Conservation (phyloP, 345 rosid species). For the Salix exigua region DNA sequence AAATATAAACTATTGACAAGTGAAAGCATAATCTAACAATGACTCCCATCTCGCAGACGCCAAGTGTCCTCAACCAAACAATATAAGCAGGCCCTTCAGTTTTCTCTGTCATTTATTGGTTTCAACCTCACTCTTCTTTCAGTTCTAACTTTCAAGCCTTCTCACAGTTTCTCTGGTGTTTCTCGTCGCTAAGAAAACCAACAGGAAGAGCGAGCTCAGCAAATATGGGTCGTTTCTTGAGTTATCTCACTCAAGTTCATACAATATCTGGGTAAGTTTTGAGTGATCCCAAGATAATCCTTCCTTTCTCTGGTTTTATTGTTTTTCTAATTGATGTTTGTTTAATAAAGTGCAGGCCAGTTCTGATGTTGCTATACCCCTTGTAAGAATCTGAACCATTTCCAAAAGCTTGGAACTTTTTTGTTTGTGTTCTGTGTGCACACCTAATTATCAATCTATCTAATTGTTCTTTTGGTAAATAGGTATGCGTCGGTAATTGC, state of each 20-base stretch:
- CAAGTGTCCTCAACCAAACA: conserved; percentile 28
- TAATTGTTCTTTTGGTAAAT: not conserved
- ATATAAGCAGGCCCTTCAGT: no score
- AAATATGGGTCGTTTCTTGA: conserved; percentile 52
- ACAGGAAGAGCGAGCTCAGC: not conserved
- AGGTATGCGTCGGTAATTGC: conserved; percentile 79
- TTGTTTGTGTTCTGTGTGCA: not conserved
- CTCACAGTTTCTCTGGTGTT: not conserved
- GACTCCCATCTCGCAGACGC: conserved; percentile 8
- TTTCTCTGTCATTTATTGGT: not conserved
- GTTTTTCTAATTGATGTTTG: not conserved
- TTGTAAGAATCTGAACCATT: conserved; percentile 41
- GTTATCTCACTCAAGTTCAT: conserved; percentile 45
- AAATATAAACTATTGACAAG: no score
- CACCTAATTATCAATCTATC: not conserved
- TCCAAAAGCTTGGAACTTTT: not conserved
- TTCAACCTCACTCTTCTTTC: not conserved
- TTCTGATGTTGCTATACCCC: conserved; percentile 72
- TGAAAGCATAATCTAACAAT: no score
- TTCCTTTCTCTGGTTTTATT: not conserved
- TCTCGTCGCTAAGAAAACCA: not conserved
- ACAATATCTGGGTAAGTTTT: conserved; percentile 49
- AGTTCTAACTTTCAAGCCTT: not conserved
- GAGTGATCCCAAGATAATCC: not conserved
- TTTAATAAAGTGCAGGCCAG: conserved; percentile 43